Evolutionary conservation across 495 filamentous ascomycete genomes (phyloP), one percentile per base, ranked within the genome.

Genomic region (Penicillium angulare): DNA sequence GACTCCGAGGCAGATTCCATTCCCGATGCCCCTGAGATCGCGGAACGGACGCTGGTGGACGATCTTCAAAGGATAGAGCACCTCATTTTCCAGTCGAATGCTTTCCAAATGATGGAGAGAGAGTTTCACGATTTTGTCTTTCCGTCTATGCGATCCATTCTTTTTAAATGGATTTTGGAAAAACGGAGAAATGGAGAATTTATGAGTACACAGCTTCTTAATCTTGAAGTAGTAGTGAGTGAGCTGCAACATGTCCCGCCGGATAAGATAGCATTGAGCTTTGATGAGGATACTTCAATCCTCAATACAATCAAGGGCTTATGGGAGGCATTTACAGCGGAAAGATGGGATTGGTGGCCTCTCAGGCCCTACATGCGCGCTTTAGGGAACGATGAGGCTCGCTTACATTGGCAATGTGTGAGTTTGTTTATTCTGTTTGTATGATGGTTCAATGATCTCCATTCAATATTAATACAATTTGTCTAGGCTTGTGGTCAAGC

Each of bases 381-480:
- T 12, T 15, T 43, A 21, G 20, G 20, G 10, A 23, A 2, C 10
- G 40, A 22, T 10, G 40, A 43, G 23, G 13, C 40, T 3, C 40
- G 40, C 16, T 27, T 43, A 15, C n/a, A 43, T 9, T 43, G 40
- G 40, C 10, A 15, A 43, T 43, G 40, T 43, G 40, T 43, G n/a
- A 26, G n/a, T 5, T 13, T 3, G 2, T 13, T 7, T 5, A 43
- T 18, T 13, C 18, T 43, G 40, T 24, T 2, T 5, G n/a, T 2
- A 17, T 21, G 3, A 12, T 43, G 12, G 23, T 24, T 24, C 5
- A 5, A 23, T 23, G 5, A 27, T 3, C 40, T 24, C 16, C 23
- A 10, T 20, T 20, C n/a, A n/a, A n/a, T n/a, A n/a, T n/a, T n/a
- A n/a, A n/a, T n/a, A n/a, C n/a, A n/a, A n/a, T n/a, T n/a, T n/a